Conservation (phyloP, 805 yeast genomes). For the Pichia paraexigua region DNA sequence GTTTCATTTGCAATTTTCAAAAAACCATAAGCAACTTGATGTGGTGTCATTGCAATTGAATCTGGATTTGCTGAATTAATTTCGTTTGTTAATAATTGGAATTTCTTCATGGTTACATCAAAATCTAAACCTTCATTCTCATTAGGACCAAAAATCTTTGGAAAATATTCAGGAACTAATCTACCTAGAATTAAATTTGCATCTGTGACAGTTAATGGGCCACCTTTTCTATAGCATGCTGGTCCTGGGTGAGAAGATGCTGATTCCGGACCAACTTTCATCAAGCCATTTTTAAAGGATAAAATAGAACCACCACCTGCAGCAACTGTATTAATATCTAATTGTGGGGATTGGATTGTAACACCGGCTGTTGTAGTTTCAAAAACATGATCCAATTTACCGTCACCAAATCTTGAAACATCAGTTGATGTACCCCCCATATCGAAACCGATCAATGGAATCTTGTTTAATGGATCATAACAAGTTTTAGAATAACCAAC, state of each 20-base stretch:
- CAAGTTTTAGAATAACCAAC: conserved; percentile 88
- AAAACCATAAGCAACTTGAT: conserved; percentile 75
- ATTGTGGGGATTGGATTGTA: conserved; percentile 75
- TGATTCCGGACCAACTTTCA: conserved; percentile 79
- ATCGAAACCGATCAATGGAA: conserved; percentile 73
- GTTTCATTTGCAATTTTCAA: conserved; percentile 76
- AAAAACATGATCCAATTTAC: conserved; percentile 66
- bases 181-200: conserved; percentile 72
- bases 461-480: conserved; percentile 41
- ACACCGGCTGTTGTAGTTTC: conserved; percentile 81
- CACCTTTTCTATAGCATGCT: conserved; percentile 79
- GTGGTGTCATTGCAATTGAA: conserved; percentile 37
- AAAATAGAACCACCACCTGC: conserved; percentile 78
- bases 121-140: conserved; percentile 64
- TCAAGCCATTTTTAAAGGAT: conserved; percentile 60
- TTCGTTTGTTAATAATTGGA: conserved; percentile 42
- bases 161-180: conserved; percentile 65
- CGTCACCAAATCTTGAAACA: conserved; percentile 60
- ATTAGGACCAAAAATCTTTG: conserved; percentile 75
- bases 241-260: conserved; percentile 91
- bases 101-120: conserved; percentile 42
- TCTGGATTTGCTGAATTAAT: conserved; percentile 48
- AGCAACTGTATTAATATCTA: conserved; percentile 74
- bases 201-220: conserved; percentile 79
- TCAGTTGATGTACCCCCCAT: conserved; percentile 92